A percentile compares a stretch with the other conserved stretches of the same genome.
phyloP scores from a whole-genome alignment of 257 asterid species.

The Solanum piurae region DNA sequence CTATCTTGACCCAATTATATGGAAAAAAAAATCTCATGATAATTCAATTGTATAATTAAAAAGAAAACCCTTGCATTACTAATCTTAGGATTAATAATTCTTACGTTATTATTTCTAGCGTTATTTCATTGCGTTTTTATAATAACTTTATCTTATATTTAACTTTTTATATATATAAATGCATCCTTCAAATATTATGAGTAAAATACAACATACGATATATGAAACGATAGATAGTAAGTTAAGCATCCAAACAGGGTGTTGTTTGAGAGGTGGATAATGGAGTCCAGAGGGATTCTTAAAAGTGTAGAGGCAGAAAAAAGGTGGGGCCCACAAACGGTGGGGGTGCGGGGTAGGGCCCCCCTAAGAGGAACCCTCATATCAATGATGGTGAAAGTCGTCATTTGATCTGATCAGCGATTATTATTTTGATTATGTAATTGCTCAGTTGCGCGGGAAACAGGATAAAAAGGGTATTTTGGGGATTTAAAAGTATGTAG shows the following conservation, averaged over 20 bases:
- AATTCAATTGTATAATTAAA: too few relatives aligned
- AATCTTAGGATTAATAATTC: too few relatives aligned
- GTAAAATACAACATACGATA: too few relatives aligned
- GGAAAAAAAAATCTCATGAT: too few relatives aligned
- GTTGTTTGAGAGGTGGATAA: constrained; percentile 12
- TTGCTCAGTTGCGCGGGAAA: constrained; percentile 30
- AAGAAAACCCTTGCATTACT: too few relatives aligned
- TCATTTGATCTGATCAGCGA: not conserved
- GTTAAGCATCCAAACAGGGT: not conserved
- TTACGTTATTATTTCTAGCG: too few relatives aligned
- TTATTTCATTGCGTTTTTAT: too few relatives aligned
- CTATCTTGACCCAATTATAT: too few relatives aligned
- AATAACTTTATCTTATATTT: too few relatives aligned
- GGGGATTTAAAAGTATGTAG: constrained; percentile 6
- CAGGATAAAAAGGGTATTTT: constrained; percentile 12
- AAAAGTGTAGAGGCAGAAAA: constrained; percentile 30
- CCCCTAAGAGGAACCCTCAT: not conserved
- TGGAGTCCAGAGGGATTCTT: constrained; percentile 70
- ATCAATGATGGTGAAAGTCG: constrained; percentile 12
- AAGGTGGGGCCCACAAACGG: constrained; percentile 25
- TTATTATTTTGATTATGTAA: not conserved
- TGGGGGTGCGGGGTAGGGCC: not conserved
- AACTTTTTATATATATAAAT: too few relatives aligned
- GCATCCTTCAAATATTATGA: too few relatives aligned
- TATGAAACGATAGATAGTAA: too few relatives aligned